Evolutionary conservation across 495 filamentous ascomycete species (phyloP).

Genomic region (Penicillium silybi): DNA sequence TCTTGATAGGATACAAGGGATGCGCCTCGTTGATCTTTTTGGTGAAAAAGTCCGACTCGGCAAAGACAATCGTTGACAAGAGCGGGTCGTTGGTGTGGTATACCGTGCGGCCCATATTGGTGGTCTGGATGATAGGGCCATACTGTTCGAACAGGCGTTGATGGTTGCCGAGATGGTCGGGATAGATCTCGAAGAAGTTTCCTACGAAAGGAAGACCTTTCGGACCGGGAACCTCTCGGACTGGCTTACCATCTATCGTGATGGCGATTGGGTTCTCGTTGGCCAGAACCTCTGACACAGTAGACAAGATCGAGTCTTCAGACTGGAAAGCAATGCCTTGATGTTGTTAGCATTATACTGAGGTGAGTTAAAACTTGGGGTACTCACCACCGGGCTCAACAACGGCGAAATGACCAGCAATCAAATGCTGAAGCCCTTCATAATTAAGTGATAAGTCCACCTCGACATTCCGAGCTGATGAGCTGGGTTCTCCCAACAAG

Average conservation of each 20-base stretch:
- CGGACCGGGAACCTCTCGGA: slow-evolving; percentile 43
- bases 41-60: slow-evolving; percentile 47
- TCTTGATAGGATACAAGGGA: slow-evolving; percentile 42
- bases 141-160: slow-evolving; percentile 50
- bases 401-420: slow-evolving; percentile 43
- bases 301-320: slow-evolving; percentile 19
- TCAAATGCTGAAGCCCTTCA: slow-evolving; percentile 32
- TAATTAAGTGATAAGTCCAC: slow-evolving; percentile 28
- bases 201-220: slow-evolving; percentile 46
- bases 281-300: slow-evolving; percentile 25
- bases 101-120: slow-evolving; percentile 44
- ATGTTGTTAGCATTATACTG: background rate
- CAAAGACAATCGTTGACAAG: slow-evolving; percentile 34
- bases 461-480: slow-evolving; percentile 35
- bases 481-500: slow-evolving; percentile 38
- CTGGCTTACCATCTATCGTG: slow-evolving; percentile 33
- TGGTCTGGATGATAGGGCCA: slow-evolving; percentile 52
- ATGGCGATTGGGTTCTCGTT: slow-evolving; percentile 27
- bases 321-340: slow-evolving; percentile 37
- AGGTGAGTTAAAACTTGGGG: background rate
- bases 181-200: slow-evolving; percentile 51
- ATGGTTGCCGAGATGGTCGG: slow-evolving; percentile 56
- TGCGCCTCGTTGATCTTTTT: slow-evolving; percentile 49
- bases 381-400: slow-evolving; percentile 26
- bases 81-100: slow-evolving; percentile 50